phyloP scores from a whole-genome alignment of 306 rosid species.

The Fagus sylvatica region DNA sequence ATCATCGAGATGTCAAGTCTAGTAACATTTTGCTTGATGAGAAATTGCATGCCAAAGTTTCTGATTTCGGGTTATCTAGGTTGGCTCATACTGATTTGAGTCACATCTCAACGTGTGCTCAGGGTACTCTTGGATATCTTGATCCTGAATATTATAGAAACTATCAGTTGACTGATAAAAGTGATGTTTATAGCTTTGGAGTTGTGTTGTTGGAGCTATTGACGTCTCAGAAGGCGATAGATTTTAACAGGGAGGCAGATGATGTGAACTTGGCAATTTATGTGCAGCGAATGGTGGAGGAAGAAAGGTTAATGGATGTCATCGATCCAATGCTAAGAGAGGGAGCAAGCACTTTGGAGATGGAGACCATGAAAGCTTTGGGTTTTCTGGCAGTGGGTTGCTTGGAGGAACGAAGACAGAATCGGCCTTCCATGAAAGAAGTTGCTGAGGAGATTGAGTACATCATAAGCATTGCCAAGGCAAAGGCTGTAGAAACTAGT shows the following conservation, averaged over 20 bases:
- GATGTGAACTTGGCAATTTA: constrained; percentile 84
- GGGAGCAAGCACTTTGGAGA: constrained; percentile 51
- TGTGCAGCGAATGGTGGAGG: constrained; percentile 54
- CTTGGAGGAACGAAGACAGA: constrained; percentile 80
- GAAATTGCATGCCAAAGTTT: constrained; percentile 62
- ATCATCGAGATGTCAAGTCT: constrained; percentile 80
- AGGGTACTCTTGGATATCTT: constrained; percentile 74
- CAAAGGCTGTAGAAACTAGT: constrained; percentile 37
- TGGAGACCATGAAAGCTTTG: constrained; percentile 77
- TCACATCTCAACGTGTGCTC: constrained; percentile 81
- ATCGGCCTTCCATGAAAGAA: constrained; percentile 85
- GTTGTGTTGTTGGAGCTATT: constrained; percentile 67
- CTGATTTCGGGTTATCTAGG: constrained; percentile 71
- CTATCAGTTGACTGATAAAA: constrained; percentile 69
- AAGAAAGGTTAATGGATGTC: constrained; percentile 59
- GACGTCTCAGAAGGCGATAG: constrained; percentile 74
- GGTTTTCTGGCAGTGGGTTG: constrained; percentile 73
- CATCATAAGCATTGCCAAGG: constrained; percentile 55
- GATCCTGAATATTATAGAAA: constrained; percentile 76
- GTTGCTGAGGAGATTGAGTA: constrained; percentile 71
- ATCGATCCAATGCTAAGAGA: constrained; percentile 56
- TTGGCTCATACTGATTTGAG: constrained; percentile 79
- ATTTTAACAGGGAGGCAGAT: constrained; percentile 56
- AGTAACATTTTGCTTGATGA: constrained; percentile 64
- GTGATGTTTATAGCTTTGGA: constrained; percentile 76